These are phyloP conservation scores for Nepenthes mirabilis DNA, from an alignment of 148 eudicot genomes.

Conservation along the genomic window DNA sequence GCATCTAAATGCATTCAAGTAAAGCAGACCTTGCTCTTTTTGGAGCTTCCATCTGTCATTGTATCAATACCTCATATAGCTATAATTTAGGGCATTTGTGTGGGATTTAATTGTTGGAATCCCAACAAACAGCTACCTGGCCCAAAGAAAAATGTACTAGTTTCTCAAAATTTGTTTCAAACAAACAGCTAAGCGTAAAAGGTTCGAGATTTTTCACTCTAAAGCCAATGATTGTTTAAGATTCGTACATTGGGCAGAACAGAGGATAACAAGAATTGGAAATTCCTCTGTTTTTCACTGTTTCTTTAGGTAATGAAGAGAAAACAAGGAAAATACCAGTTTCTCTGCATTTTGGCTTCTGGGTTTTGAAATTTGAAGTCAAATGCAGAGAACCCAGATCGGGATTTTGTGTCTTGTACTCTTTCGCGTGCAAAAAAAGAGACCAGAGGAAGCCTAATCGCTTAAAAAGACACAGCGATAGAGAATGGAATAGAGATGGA, in stretches of 20 bases:
- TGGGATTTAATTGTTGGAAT: too few relatives aligned
- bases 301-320: conserved; percentile 7
- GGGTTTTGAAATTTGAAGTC: conserved; percentile 18
- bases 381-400: conserved; percentile 29
- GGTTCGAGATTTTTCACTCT: conserved; percentile 10
- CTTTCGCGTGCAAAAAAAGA: background rate
- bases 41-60: conserved; percentile 77
- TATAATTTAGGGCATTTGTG: conserved; percentile 1
- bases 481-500: conserved; percentile 12
- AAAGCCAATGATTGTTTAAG: conserved; percentile 13
- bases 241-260: background rate
- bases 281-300: conserved; percentile 5
- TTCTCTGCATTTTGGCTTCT: conserved; percentile 10
- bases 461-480: conserved; percentile 8
- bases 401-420: conserved; percentile 5
- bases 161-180: background rate
- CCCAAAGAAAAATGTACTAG: conserved; percentile 1
- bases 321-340: conserved; percentile 2
- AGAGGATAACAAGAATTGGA: conserved; percentile 1
- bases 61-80: conserved; percentile 42
- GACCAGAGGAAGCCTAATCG: conserved; percentile 6
- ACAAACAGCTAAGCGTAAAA: conserved; percentile 3
- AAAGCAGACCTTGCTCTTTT: conserved; percentile 79
- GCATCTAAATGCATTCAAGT: conserved; percentile 5
- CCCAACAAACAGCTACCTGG: background rate